Percentiles rank a stretch among this genome's conserved stretches.
Evolutionary conservation across 2,329 filamentous ascomycete species (phyloP).

Genomic region (Colletotrichum godetiae): DNA sequence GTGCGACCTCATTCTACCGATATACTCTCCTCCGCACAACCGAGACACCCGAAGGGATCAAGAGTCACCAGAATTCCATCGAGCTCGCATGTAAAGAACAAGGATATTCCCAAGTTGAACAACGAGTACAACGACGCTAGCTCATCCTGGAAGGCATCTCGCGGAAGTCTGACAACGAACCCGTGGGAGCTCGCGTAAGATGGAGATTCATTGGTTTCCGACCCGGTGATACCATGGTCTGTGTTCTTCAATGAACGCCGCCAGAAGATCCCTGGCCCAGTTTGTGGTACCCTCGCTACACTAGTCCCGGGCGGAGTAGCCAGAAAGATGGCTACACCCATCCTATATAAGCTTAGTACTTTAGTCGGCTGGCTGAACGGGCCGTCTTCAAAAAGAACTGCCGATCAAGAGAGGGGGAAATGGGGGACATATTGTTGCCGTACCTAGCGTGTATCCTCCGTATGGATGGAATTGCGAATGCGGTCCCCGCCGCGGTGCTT

Average conservation of each 20-base stretch:
- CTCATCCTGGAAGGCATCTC: background rate
- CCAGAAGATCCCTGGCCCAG: background rate
- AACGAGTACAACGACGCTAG: conserved; percentile 13
- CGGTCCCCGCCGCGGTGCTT: conserved; percentile 8
- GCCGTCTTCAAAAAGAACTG: background rate
- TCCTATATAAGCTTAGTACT: conserved; percentile 26
- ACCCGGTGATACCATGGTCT: conserved; percentile 19
- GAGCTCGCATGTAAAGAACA: background rate
- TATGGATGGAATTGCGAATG: background rate
- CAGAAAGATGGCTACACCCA: background rate
- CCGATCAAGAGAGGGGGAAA: background rate
- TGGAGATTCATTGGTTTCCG: conserved; percentile 29
- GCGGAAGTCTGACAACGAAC: conserved; percentile 17
- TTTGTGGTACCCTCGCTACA: conserved; percentile 11
- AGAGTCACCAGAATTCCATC: background rate
- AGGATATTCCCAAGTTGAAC: conserved; percentile 3
- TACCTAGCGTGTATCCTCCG: background rate
- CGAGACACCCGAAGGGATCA: background rate
- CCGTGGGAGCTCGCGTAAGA: conserved; percentile 33
- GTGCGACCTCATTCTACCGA: background rate
- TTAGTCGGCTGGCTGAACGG: background rate
- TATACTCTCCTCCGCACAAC: background rate
- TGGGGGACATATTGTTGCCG: background rate
- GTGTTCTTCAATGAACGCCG: conserved; percentile 15
- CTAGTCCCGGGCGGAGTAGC: background rate